Conservation (phyloP, 129 eudicot species). For the Helianthus tuberosus region DNA sequence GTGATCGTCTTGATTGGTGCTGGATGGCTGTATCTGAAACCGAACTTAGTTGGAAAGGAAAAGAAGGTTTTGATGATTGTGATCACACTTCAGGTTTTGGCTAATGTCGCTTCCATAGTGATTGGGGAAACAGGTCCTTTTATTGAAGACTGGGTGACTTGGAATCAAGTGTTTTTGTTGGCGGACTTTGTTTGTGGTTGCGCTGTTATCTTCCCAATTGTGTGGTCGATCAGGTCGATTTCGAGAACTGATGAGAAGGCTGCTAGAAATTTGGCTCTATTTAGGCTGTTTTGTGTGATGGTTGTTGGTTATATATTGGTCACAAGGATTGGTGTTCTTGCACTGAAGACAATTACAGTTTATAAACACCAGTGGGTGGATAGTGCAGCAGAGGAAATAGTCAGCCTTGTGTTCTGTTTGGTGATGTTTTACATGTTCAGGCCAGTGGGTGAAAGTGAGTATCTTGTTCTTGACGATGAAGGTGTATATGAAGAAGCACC, state of each 20-base stretch:
- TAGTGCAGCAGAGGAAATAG: conserved; percentile 35
- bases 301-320: conserved; percentile 43
- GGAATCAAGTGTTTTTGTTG: conserved; percentile 43
- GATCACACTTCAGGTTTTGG: conserved; percentile 40
- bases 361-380: conserved; percentile 40
- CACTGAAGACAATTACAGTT: conserved; percentile 22
- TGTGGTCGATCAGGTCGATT: conserved; percentile 31
- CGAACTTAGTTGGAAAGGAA: conserved; percentile 32
- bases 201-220: conserved; percentile 38
- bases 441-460: conserved; percentile 46
- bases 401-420: conserved; percentile 37
- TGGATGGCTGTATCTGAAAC: conserved; percentile 14
- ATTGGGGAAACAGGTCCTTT: conserved; percentile 43
- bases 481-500: conserved; percentile 30
- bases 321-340: conserved; percentile 43
- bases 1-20: conserved; percentile 39
- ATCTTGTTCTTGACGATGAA: conserved; percentile 31
- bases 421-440: conserved; percentile 53
- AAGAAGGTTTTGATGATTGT: conserved; percentile 35
- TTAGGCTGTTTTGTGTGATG: conserved; percentile 30
- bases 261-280: conserved; percentile 34
- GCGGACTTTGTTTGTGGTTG: conserved; percentile 45
- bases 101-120: conserved; percentile 36
- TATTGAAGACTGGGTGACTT: conserved; percentile 32
- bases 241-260: conserved; percentile 46